Evolutionary conservation across 805 yeast species (phyloP).

Genomic region (Pichia kluyveri): DNA sequence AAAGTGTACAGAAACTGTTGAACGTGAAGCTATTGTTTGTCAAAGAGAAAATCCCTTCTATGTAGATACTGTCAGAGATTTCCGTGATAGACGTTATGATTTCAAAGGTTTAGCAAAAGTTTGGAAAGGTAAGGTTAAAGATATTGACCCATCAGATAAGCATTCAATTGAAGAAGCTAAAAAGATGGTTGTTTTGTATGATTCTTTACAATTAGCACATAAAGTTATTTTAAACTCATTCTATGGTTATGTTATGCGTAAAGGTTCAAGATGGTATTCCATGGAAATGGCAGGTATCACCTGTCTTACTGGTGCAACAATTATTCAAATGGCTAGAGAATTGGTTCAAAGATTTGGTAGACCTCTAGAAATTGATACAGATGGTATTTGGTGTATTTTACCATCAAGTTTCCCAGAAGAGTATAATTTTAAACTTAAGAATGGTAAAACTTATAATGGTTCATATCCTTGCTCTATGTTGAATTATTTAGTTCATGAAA

Average conservation of each 20-base stretch:
- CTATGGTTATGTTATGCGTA: slow-evolving; percentile 98
- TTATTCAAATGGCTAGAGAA: slow-evolving; percentile 92
- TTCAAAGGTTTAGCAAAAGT: slow-evolving; percentile 88
- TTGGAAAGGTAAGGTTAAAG: slow-evolving; percentile 77
- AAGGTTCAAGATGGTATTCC: slow-evolving; percentile 98
- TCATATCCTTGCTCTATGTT: slow-evolving; percentile 97
- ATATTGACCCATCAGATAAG: slow-evolving; percentile 43
- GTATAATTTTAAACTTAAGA: slow-evolving; percentile 55
- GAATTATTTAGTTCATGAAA: slow-evolving; percentile 83
- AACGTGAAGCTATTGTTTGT: slow-evolving; percentile 88
- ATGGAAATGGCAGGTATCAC: slow-evolving; percentile 99
- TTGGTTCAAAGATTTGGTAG: slow-evolving; percentile 90
- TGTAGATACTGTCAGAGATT: slow-evolving; percentile 86
- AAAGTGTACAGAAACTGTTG: slow-evolving; percentile 74
- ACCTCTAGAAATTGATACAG: slow-evolving; percentile 94
- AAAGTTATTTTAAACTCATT: slow-evolving; percentile 94
- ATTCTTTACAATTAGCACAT: slow-evolving; percentile 92
- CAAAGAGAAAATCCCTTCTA: slow-evolving; percentile 97
- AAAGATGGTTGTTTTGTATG: slow-evolving; percentile 89
- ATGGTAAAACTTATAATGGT: slow-evolving; percentile 67
- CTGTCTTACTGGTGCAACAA: slow-evolving; percentile 95
- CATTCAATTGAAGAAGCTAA: slow-evolving; percentile 78
- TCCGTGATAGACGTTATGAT: slow-evolving; percentile 93
- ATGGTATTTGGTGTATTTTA: slow-evolving; percentile 98
- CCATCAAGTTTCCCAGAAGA: slow-evolving; percentile 93